These are phyloP conservation scores for Exophiala bonariae DNA, from an alignment of 2,329 filamentous ascomycete species.

Conservation along the genomic window DNA sequence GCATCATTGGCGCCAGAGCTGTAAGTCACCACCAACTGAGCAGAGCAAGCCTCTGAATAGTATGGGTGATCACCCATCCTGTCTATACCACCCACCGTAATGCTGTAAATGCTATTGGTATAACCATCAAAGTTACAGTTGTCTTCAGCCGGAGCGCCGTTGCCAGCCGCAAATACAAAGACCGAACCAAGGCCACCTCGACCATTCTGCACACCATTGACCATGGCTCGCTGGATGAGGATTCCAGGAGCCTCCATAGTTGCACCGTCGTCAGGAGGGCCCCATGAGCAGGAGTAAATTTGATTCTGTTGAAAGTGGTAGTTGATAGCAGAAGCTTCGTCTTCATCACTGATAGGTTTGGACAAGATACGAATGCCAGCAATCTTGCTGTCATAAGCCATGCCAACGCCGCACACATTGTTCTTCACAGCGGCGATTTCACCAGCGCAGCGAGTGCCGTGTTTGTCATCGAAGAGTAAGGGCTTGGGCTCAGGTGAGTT, in stretches of 20 bases:
- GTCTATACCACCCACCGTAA: constrained; percentile 92
- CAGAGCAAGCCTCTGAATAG: constrained; percentile 95
- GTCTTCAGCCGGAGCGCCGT: constrained; percentile 81
- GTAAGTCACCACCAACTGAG: constrained; percentile 93
- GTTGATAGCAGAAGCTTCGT: constrained; percentile 90
- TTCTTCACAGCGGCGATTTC: constrained; percentile 93
- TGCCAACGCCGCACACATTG: constrained; percentile 89
- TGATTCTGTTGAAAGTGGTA: constrained; percentile 89
- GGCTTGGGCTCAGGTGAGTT: constrained; percentile 75
- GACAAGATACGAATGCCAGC: constrained; percentile 91
- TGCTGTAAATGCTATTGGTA: constrained; percentile 98
- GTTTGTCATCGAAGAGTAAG: constrained; percentile 77
- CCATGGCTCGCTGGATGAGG: constrained; percentile 84
- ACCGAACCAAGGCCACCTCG: constrained; percentile 81
- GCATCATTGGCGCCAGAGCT: constrained; percentile 85
- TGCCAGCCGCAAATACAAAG: constrained; percentile 95
- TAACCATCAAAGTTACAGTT: constrained; percentile 99
- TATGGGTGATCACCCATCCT: constrained; percentile 84
- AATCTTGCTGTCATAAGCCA: constrained; percentile 88
- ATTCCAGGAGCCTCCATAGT: constrained; percentile 94
- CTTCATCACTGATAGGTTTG: constrained; percentile 84
- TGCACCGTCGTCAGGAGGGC: constrained; percentile 85
- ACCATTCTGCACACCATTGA: constrained; percentile 87
- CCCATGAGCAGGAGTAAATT: constrained; percentile 99
- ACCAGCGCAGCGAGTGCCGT: constrained; percentile 92